These are phyloP conservation scores for Verticillium nubilum DNA, from an alignment of 2,329 filamentous ascomycete species.

Conservation along the genomic window DNA sequence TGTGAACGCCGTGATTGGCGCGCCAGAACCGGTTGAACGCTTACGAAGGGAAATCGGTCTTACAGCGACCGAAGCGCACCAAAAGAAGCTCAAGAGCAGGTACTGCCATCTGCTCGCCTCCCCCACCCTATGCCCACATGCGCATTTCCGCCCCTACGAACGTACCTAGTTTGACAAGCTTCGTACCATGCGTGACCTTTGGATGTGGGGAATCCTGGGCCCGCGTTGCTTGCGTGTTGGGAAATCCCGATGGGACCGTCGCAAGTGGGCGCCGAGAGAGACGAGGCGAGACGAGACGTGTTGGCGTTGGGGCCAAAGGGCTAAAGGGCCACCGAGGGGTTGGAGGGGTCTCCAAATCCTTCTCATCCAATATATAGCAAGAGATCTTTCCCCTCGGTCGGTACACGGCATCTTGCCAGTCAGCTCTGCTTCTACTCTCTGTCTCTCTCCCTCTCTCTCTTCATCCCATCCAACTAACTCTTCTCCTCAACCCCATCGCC, in stretches of 20 bases:
- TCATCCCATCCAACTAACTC: neutral
- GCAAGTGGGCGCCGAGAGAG: neutral
- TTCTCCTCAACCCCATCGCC: neutral
- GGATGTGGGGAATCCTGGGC: constrained; percentile 11
- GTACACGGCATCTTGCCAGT: neutral
- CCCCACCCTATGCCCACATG: neutral
- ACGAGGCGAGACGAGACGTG: neutral
- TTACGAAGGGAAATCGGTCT: constrained; percentile 9
- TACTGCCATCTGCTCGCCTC: neutral
- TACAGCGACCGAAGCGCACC: constrained; percentile 12
- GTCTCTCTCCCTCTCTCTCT: neutral
- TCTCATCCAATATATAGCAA: constrained; percentile 1
- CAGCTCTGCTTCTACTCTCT: neutral
- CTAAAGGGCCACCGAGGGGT: neutral
- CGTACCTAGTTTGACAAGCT: constrained; percentile 7
- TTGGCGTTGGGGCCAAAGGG: neutral
- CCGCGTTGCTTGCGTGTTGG: neutral
- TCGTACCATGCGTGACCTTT: constrained; percentile 14
- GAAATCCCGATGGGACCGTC: neutral
- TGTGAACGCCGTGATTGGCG: constrained; percentile 3
- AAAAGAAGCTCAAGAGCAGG: neutral
- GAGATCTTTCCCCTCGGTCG: neutral
- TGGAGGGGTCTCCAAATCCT: neutral
- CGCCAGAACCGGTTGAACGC: neutral
- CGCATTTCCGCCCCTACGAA: neutral